Conservation (phyloP, 148 eudicot species). For the Rhododendron kiyosumense region DNA sequence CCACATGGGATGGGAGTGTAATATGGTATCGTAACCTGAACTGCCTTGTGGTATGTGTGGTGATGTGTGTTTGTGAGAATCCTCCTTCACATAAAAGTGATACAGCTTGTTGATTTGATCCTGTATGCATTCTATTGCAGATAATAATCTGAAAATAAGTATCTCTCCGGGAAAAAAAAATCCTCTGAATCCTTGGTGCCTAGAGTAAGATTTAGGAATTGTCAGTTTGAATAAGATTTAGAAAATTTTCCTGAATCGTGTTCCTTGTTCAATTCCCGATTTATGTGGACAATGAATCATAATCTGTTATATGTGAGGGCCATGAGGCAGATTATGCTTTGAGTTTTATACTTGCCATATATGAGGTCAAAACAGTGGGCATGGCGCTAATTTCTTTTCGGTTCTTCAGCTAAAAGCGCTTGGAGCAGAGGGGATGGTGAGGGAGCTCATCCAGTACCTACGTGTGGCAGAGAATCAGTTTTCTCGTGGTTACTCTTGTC, state of each 20-base stretch:
- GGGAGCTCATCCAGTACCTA: constrained; percentile 49
- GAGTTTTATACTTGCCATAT: not conserved
- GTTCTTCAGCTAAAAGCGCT: constrained; percentile 56
- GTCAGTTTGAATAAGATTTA: not conserved
- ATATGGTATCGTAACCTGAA: not conserved
- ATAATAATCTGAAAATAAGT: not conserved
- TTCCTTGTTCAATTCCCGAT: not conserved
- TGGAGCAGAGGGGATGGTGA: constrained; percentile 74
- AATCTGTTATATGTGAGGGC: not conserved
- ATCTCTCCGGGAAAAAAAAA: not conserved
- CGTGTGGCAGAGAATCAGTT: constrained; percentile 45
- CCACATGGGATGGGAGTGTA: not conserved
- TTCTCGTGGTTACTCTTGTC: constrained; percentile 10
- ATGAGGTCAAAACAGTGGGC: not conserved
- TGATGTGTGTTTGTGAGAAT: not conserved
- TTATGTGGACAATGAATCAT: not conserved
- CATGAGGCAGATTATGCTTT: not conserved
- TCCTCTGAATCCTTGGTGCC: not conserved
- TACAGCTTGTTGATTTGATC: not conserved
- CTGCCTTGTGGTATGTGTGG: not conserved
- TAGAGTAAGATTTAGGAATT: not conserved
- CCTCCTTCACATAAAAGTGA: not conserved
- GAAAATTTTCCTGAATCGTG: not conserved
- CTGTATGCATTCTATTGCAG: not conserved
- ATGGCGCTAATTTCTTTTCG: not conserved